Base-by-base conservation (phyloP, 345 rosid genomes). In the Bretschneidera sinensis region DNA sequence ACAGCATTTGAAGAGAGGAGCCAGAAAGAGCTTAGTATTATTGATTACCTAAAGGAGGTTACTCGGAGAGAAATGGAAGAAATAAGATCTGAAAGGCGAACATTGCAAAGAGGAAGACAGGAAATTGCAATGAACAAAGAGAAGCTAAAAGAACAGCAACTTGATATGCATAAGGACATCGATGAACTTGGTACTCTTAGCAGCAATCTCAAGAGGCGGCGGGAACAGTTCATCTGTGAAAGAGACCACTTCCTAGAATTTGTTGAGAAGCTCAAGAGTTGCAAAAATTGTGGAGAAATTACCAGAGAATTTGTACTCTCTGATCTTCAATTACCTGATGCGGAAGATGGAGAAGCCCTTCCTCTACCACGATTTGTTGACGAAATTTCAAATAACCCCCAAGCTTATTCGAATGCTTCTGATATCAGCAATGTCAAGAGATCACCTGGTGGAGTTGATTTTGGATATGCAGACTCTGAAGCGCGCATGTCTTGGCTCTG, bases 141-240 rank as follows among this genome's bases (percentile, higher is more conserved):
- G 64, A 60, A 68, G 68, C 77, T 88, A 59, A 69, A 71, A 49
- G 74, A 69, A 39, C 85, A 89, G 58, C 89, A 79, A 61, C 67
- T 59, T 66, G 89, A 81, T 61, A 71, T 89, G 67, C 79, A 35
- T 19, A 81, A 79, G 64, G 95, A 89, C 73, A 83, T 87, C 57
- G 61, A 70, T 64, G 86, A 83, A 70, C 84, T 92, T 63, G 83
- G 72, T 57, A 56, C 43, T 51, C 79, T 87, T 60, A 87, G 88
- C 71, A 66, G 67, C 63, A 83, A 72, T 66, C 79, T 89, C 68
- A 75, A 76, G 60, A 75, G 67, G 22, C 88, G 81, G 54, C 75
- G 88, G 59, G 78, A 81, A 54, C 77, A 76, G 55, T 64, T 82
- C 43, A 57, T 76, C 48, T 60, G 49, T 18, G 88, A 82, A 77